phyloP scores from a whole-genome alignment of 352 stramenopile genomes.

The Phytophthora citricola region DNA sequence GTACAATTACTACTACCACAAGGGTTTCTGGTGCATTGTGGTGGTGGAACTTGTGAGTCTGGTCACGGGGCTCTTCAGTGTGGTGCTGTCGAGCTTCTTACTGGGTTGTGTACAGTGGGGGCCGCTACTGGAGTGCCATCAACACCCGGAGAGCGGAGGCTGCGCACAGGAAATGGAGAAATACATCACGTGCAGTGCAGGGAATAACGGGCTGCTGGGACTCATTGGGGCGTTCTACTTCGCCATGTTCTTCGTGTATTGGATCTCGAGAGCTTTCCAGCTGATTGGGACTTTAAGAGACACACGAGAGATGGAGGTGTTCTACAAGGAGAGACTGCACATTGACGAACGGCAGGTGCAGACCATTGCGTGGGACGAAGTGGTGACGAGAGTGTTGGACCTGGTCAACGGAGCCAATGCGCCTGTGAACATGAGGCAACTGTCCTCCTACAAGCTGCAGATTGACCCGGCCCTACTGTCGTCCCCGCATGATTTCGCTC shows the following conservation, averaged over 20 bases:
- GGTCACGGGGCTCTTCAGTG: slow-evolving; percentile 95
- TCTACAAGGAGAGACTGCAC: slow-evolving; percentile 92
- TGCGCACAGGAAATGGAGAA: slow-evolving; percentile 84
- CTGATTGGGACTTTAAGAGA: slow-evolving; percentile 89
- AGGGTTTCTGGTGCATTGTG: slow-evolving; percentile 92
- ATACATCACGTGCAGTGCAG: slow-evolving; percentile 71
- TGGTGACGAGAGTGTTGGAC: slow-evolving; percentile 88
- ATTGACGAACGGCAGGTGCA: slow-evolving; percentile 89
- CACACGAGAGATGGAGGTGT: slow-evolving; percentile 89
- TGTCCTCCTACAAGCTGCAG: slow-evolving; percentile 82
- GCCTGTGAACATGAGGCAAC: slow-evolving; percentile 86
- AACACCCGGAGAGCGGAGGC: slow-evolving; percentile 66
- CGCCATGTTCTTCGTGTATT: slow-evolving; percentile 95
- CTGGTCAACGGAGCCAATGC: slow-evolving; percentile 75
- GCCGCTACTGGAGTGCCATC: slow-evolving; percentile 83
- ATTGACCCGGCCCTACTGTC: slow-evolving; percentile 79
- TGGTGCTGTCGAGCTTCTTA: slow-evolving; percentile 95
- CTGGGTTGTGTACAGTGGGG: slow-evolving; percentile 97
- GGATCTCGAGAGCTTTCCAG: slow-evolving; percentile 83
- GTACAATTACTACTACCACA: slow-evolving; percentile 96
- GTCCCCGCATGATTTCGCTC: slow-evolving; percentile 91
- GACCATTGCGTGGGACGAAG: slow-evolving; percentile 89
- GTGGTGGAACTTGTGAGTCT: slow-evolving; percentile 92
- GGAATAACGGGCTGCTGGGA: slow-evolving; percentile 59
- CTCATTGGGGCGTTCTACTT: slow-evolving; percentile 92